Percentiles rank a stretch among this genome's conserved stretches.
phyloP scores from a whole-genome alignment of 2,329 filamentous ascomycete genomes.

The Colletotrichum graminicola region DNA sequence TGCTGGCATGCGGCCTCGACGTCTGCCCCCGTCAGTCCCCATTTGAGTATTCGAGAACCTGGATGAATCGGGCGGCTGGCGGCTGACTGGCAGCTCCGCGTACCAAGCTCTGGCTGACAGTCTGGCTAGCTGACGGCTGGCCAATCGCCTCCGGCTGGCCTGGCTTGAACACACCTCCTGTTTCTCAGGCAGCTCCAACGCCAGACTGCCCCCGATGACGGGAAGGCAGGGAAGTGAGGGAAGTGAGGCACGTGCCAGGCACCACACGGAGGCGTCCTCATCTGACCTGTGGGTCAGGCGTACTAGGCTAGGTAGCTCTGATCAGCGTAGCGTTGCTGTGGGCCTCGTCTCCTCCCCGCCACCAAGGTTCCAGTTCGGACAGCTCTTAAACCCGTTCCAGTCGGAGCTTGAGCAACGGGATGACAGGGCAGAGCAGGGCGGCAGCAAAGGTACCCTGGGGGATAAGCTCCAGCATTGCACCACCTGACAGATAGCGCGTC shows the following conservation, averaged over 20 bases:
- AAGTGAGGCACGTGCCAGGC: conserved; percentile 39
- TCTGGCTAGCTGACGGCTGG: background rate
- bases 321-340: conserved; percentile 41
- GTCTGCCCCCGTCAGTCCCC: background rate
- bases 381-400: conserved; percentile 26
- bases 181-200: conserved; percentile 28
- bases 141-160: background rate
- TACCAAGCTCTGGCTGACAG: conserved; percentile 8
- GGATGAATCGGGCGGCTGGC: conserved; percentile 17
- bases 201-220: conserved; percentile 31
- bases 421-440: conserved; percentile 7
- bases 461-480: conserved; percentile 22
- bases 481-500: conserved; percentile 21
- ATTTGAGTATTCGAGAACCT: background rate
- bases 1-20: background rate
- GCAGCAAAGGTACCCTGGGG: conserved; percentile 22
- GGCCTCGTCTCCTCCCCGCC: conserved; percentile 39
- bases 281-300: conserved; percentile 41
- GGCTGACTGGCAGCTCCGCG: conserved; percentile 1
- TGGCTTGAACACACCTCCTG: conserved; percentile 1
- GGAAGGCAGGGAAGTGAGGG: conserved; percentile 27
- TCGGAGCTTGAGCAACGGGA: conserved; percentile 13
- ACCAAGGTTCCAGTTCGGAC: conserved; percentile 38
- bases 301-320: conserved; percentile 25
- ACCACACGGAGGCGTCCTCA: conserved; percentile 35